Conservation (phyloP, 148 eudicot species). For the Fagopyrum esculentum region DNA sequence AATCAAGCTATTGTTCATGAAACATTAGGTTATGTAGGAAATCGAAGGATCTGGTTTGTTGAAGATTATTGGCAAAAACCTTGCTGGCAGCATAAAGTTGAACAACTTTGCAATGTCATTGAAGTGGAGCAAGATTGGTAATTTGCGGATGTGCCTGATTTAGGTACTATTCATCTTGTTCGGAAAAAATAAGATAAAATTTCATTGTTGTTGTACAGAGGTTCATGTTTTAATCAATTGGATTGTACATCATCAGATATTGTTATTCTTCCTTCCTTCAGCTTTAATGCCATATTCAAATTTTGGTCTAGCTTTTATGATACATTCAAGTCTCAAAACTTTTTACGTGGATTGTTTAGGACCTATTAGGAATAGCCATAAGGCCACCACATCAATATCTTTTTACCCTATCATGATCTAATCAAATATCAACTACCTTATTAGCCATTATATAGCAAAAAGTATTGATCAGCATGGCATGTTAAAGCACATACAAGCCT, state of each 20-base stretch:
- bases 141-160: slow-evolving; percentile 53
- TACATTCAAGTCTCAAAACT: not conserved
- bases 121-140: slow-evolving; percentile 68
- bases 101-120: slow-evolving; percentile 45
- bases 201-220: not conserved
- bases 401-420: too few relatives aligned
- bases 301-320: not conserved
- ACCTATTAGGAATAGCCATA: too few relatives aligned
- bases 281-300: not conserved
- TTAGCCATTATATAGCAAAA: too few relatives aligned
- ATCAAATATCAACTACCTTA: too few relatives aligned
- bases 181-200: not conserved
- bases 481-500: too few relatives aligned
- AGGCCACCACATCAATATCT: too few relatives aligned
- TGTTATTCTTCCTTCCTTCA: not conserved
- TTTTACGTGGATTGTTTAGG: too few relatives aligned
- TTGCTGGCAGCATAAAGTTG: slow-evolving; percentile 60
- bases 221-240: not conserved
- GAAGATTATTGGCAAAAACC: slow-evolving; percentile 42
- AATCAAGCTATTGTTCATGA: not conserved
- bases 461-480: too few relatives aligned
- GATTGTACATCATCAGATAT: not conserved
- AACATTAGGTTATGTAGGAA: slow-evolving; percentile 24
- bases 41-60: slow-evolving; percentile 61
- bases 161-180: slow-evolving; percentile 30